phyloP scores from a whole-genome alignment of 2,329 filamentous ascomycete genomes.

The Xylariaceae sp. region DNA sequence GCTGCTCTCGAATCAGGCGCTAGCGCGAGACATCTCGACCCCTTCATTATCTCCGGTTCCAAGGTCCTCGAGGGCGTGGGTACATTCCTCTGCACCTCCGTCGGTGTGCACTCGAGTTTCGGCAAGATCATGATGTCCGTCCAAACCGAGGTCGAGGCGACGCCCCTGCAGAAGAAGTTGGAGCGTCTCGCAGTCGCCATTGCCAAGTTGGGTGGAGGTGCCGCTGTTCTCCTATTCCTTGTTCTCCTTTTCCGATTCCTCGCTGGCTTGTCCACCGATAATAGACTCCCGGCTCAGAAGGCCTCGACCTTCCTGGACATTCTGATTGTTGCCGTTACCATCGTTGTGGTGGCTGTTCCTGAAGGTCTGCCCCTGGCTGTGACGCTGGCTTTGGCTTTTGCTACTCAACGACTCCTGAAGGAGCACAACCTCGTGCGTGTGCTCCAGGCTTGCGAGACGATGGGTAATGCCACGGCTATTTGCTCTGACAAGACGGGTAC shows the following conservation, averaged over 20 bases:
- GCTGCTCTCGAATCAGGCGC: conserved; percentile 47
- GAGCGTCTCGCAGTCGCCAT: conserved; percentile 46
- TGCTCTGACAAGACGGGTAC: conserved; percentile 79
- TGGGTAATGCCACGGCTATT: conserved; percentile 68
- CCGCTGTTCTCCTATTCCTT: conserved; percentile 70
- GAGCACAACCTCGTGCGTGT: conserved; percentile 67
- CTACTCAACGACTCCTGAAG: conserved; percentile 62
- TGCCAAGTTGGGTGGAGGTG: conserved; percentile 53
- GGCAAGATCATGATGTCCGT: conserved; percentile 53
- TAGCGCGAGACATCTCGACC: conserved; percentile 50
- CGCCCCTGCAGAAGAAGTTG: conserved; percentile 50
- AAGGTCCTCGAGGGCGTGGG: conserved; percentile 51
- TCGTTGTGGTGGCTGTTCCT: conserved; percentile 64
- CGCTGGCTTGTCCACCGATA: conserved; percentile 51
- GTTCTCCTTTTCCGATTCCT: conserved; percentile 76
- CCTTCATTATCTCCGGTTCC: conserved; percentile 57
- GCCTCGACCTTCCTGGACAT: conserved; percentile 59
- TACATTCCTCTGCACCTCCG: conserved; percentile 49
- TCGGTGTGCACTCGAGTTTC: conserved; percentile 50
- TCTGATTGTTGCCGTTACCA: conserved; percentile 59
- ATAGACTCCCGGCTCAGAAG: conserved; percentile 46
- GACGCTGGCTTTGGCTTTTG: conserved; percentile 62
- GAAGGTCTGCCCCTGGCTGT: conserved; percentile 63
- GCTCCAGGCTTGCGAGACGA: conserved; percentile 63
- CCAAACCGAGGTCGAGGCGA: conserved; percentile 47